Conservation (phyloP, 495 filamentous ascomycete genomes). For the Aspergillus saccharolyticus region DNA sequence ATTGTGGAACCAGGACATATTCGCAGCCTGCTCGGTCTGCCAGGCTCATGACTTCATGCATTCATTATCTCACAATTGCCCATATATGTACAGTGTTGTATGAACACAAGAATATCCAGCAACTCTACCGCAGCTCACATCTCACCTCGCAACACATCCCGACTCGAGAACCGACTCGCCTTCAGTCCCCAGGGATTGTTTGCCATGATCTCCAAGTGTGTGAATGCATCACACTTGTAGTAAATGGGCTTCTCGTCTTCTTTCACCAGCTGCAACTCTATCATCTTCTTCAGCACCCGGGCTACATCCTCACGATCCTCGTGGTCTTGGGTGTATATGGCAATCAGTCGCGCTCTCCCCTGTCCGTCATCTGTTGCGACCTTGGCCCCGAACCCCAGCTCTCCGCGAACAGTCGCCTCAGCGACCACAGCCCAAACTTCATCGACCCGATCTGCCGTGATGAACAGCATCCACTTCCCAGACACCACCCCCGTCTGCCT, state of each 20-base stretch:
- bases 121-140: constrained; percentile 24
- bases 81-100: constrained; percentile 1
- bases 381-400: constrained; percentile 66
- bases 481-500: constrained; percentile 46
- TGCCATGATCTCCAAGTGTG: constrained; percentile 59
- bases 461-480: constrained; percentile 91
- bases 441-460: constrained; percentile 50
- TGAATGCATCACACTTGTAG: constrained; percentile 81
- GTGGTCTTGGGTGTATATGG: constrained; percentile 74
- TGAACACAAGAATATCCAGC: constrained; percentile 13
- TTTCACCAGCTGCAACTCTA: constrained; percentile 54
- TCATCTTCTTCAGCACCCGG: constrained; percentile 57
- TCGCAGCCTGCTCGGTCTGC: too few relatives aligned
- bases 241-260: constrained; percentile 51
- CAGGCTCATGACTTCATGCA: too few relatives aligned
- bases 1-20: too few relatives aligned
- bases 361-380: constrained; percentile 53
- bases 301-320: constrained; percentile 61
- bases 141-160: constrained; percentile 35
- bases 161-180: constrained; percentile 47
- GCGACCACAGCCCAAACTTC: constrained; percentile 59
- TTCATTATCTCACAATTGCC: not conserved
- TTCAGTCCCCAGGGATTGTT: constrained; percentile 65
- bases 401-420: constrained; percentile 54
- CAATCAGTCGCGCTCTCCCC: constrained; percentile 52